Evolutionary conservation across 306 rosid species (phyloP), one percentile per base, ranked within the genome.

Genomic region (Mimosa pudica): DNA sequence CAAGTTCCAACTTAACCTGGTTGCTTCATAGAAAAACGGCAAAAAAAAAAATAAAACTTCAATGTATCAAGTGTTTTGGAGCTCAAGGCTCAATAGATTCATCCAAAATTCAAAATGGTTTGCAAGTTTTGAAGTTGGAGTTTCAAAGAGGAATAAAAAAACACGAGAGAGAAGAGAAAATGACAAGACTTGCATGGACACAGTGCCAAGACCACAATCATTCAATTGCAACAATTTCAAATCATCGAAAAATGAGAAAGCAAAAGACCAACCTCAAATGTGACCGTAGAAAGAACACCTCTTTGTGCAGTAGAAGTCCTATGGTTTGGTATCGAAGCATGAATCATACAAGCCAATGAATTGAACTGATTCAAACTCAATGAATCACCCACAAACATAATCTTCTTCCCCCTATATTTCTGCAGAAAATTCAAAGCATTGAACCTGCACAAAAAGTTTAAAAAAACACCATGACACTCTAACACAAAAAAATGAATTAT

Each of bases 371-470:
- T 95, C 80, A 85, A 76, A 76, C 99, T 93, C 89, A 93, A 62
- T 1, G 99, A 95, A 63, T 95, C 99, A 4, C 99, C 99, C 0
- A 95, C 98, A 55, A 95, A 95, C 99, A 93, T 95, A 10, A 95
- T 93, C 88, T 90, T 95, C 89, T 95, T 93, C 52, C 96, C 96
- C 41, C 93, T 90, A 88, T 94, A 95, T 76, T 88, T 91, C 67
- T 58, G 81, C 74, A 95, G 74, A 65, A 95, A 90, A 81, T 77
- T 64, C 82, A 88, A 71, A 65, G 90, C 98, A 69, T 91, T 90
- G 76, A 95, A 95, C 94, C 99, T 95, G 83, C 52, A 64, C 24
- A 33, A 32, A 62, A 12, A 4, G 13, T 62, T 1, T 4, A 11
- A 32, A 6, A 62, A 30, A 32, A 62, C 10, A 62, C 11, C 68